Evolutionary conservation across 805 yeast genomes (phyloP).

Genomic region (Lipomyces kockii): DNA sequence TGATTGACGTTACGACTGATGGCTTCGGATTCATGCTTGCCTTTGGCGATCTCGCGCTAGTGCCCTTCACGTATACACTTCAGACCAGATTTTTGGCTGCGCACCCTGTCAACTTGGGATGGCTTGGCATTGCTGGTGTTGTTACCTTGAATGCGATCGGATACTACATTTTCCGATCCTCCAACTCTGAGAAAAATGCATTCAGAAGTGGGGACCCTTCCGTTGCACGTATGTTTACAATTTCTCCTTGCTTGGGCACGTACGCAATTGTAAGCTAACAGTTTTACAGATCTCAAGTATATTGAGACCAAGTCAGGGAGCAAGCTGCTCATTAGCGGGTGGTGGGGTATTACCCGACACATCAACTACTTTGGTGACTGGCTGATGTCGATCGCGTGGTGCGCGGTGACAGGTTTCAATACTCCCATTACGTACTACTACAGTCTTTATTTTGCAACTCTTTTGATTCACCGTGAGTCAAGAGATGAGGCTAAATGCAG

Average conservation of each 20-base stretch:
- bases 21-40: conserved; percentile 97
- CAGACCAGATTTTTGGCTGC: conserved; percentile 82
- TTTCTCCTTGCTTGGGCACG: background rate
- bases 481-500: conserved; percentile 93
- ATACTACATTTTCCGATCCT: conserved; percentile 76
- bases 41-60: conserved; percentile 90
- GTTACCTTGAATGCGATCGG: conserved; percentile 62
- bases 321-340: conserved; percentile 81
- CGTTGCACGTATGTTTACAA: conserved; percentile 49
- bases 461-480: conserved; percentile 83
- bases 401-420: conserved; percentile 81
- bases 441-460: conserved; percentile 76
- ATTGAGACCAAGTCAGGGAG: conserved; percentile 72
- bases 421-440: conserved; percentile 89
- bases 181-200: conserved; percentile 82
- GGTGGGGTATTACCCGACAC: conserved; percentile 96
- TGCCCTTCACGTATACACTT: conserved; percentile 87
- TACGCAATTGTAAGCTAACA: background rate
- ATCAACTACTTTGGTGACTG: conserved; percentile 96
- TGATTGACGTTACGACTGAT: conserved; percentile 96
- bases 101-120: conserved; percentile 62
- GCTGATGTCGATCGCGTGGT: conserved; percentile 90
- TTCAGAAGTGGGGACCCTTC: conserved; percentile 78
- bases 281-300: conserved; percentile 52
- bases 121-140: conserved; percentile 49